phyloP scores from a whole-genome alignment of 2,329 filamentous ascomycete species.

The Lithohypha guttulata region DNA sequence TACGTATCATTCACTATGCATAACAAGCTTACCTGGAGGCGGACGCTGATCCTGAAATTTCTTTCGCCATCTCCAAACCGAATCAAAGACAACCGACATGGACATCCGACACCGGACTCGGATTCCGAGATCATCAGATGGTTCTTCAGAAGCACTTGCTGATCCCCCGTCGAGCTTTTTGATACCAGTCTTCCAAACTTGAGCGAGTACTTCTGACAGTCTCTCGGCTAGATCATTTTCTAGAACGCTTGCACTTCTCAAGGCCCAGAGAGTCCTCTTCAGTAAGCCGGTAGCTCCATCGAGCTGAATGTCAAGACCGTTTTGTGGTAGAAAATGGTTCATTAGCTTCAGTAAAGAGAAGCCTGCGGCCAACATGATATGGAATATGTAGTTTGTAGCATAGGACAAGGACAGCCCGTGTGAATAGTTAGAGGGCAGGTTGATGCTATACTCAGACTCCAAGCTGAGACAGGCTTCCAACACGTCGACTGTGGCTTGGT shows the following conservation, averaged over 20 bases:
- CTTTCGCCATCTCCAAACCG: slow-evolving; percentile 57
- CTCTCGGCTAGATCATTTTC: slow-evolving; percentile 55
- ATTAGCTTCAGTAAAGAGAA: slow-evolving; percentile 55
- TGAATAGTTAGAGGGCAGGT: slow-evolving; percentile 19
- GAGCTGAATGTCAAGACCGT: slow-evolving; percentile 35
- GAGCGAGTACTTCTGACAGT: slow-evolving; percentile 54
- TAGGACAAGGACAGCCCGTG: slow-evolving; percentile 37
- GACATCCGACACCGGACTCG: slow-evolving; percentile 57
- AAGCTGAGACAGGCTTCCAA: slow-evolving; percentile 38
- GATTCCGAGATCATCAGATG: slow-evolving; percentile 40
- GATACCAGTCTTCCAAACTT: slow-evolving; percentile 48
- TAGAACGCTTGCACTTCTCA: slow-evolving; percentile 50
- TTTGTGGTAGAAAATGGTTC: slow-evolving; percentile 52
- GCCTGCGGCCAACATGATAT: slow-evolving; percentile 55
- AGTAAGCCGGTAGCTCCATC: slow-evolving; percentile 45
- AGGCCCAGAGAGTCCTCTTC: slow-evolving; percentile 46
- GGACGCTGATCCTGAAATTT: slow-evolving; percentile 58
- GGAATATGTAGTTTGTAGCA: slow-evolving; percentile 53
- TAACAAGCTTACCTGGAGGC: slow-evolving; percentile 35
- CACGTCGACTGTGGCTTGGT: slow-evolving; percentile 36
- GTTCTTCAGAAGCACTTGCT: slow-evolving; percentile 20
- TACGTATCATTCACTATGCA: slow-evolving; percentile 43
- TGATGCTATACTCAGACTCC: slow-evolving; percentile 29
- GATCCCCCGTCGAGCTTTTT: slow-evolving; percentile 14
- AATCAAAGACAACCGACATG: slow-evolving; percentile 57